These are phyloP conservation scores for Boletellus sp. DNA, from an alignment of 768 basidiomycete species.

Conservation along the genomic window DNA sequence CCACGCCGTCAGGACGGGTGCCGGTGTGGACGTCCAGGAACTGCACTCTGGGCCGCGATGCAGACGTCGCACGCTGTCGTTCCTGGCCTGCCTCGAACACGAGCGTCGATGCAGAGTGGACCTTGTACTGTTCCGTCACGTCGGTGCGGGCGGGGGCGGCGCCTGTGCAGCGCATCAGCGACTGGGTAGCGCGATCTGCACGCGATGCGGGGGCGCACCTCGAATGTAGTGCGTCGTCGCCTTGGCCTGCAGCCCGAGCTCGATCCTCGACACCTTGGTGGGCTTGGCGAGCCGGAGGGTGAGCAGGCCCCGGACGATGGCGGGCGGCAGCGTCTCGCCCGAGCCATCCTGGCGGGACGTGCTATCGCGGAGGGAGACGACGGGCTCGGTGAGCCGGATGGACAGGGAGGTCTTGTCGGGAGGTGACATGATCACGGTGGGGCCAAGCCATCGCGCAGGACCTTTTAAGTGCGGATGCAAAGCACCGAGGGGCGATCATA, in stretches of 20 bases:
- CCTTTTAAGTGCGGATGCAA: conserved; percentile 1
- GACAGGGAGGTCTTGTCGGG: conserved; percentile 42
- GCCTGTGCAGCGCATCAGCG: conserved; percentile 27
- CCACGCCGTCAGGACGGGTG: too few species aligned
- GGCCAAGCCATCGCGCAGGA: too few species aligned
- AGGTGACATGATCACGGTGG: conserved; percentile 5
- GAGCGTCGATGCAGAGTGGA: conserved; percentile 66
- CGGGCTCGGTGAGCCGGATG: conserved; percentile 69
- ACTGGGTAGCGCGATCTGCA: background rate
- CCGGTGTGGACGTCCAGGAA: conserved; percentile 4
- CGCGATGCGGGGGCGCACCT: conserved; percentile 46
- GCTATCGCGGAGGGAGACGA: conserved; percentile 62
- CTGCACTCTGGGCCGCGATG: conserved; percentile 16
- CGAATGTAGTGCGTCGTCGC: conserved; percentile 79
- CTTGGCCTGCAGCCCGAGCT: conserved; percentile 71
- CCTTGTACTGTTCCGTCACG: conserved; percentile 69
- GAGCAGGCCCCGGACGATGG: conserved; percentile 63
- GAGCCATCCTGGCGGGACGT: conserved; percentile 13
- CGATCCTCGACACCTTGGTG: conserved; percentile 82
- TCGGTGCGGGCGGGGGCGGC: conserved; percentile 74
- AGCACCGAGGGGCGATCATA: background rate
- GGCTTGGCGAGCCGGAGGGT: conserved; percentile 68
- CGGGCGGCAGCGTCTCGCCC: conserved; percentile 47
- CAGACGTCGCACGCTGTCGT: conserved; percentile 11
- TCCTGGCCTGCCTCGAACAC: conserved; percentile 64